Conservation (phyloP, 2,329 filamentous ascomycete genomes). For the Nemania sp. region DNA sequence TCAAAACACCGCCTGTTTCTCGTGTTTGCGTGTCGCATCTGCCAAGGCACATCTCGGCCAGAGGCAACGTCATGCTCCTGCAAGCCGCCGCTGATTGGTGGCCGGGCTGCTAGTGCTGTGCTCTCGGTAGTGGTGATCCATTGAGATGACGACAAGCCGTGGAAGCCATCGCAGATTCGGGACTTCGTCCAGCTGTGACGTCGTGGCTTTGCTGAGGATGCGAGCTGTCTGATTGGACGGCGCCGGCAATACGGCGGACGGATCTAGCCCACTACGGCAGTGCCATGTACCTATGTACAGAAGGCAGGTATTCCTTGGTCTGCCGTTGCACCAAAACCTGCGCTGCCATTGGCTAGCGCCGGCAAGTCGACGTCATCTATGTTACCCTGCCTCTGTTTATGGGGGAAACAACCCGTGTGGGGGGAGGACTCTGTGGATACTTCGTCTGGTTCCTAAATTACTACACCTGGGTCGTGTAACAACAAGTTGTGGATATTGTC, state of each 20-base stretch:
- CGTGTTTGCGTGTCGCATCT: conserved; percentile 5
- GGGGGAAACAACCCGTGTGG: too few species aligned
- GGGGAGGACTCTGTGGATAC: too few species aligned
- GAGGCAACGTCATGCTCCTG: conserved; percentile 22
- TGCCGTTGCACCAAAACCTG: conserved; percentile 12
- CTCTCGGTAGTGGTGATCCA: neutral
- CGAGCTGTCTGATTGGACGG: conserved; percentile 13
- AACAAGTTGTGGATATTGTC: neutral
- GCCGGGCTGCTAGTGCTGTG: conserved; percentile 11
- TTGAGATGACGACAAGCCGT: conserved; percentile 4
- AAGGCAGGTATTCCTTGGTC: conserved; percentile 16
- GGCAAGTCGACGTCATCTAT: conserved; percentile 33
- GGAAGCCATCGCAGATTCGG: conserved; percentile 8
- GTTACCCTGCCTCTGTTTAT: neutral
- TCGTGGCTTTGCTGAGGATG: conserved; percentile 32
- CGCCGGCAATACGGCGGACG: conserved; percentile 8
- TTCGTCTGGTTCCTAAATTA: too few species aligned
- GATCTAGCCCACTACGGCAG: neutral
- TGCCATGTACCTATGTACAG: too few species aligned
- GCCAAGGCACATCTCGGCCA: conserved; percentile 8
- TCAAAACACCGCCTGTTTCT: neutral
- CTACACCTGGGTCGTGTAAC: too few species aligned
- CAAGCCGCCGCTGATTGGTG: conserved; percentile 9
- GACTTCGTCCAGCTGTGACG: conserved; percentile 30
- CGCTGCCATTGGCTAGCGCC: conserved; percentile 9